A percentile compares a stretch with the other conserved stretches of the same genome.
Conservation (phyloP, 106 monocot genomes). For the Dendrobium nobile region DNA sequence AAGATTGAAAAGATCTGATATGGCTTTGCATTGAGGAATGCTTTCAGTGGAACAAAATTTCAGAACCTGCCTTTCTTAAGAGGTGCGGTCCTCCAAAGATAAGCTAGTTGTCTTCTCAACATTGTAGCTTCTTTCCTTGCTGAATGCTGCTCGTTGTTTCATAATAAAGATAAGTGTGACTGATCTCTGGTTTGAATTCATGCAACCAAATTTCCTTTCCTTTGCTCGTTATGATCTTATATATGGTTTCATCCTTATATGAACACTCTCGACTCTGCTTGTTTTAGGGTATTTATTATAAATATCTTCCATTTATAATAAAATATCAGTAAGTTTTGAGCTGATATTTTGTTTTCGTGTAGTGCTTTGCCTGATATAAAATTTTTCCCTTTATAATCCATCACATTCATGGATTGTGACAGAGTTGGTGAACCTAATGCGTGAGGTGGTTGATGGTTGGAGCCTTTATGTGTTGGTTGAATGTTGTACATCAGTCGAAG, state of each 20-base stretch:
- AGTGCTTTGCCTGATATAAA: too few relatives aligned
- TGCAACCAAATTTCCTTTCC: neutral
- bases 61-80: neutral
- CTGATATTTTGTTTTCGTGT: too few relatives aligned
- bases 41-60: constrained; percentile 6
- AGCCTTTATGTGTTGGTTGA: too few relatives aligned
- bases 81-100: neutral
- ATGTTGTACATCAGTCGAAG: too few relatives aligned
- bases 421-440: neutral
- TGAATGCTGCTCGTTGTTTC: constrained; percentile 1
- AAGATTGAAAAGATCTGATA: constrained; percentile 28
- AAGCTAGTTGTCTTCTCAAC: neutral
- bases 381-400: too few relatives aligned
- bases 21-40: neutral
- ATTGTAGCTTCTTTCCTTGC: neutral
- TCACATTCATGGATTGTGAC: neutral
- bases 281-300: too few relatives aligned
- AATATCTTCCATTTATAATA: too few relatives aligned
- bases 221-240: too few relatives aligned
- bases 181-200: neutral
- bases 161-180: neutral
- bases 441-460: too few relatives aligned
- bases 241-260: too few relatives aligned
- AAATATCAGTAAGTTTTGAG: too few relatives aligned
- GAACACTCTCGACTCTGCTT: too few relatives aligned